Evolutionary conservation across 768 basidiomycete species (phyloP), one percentile per base, ranked within the genome.

Genomic region (Gymnopilus dilepis): DNA sequence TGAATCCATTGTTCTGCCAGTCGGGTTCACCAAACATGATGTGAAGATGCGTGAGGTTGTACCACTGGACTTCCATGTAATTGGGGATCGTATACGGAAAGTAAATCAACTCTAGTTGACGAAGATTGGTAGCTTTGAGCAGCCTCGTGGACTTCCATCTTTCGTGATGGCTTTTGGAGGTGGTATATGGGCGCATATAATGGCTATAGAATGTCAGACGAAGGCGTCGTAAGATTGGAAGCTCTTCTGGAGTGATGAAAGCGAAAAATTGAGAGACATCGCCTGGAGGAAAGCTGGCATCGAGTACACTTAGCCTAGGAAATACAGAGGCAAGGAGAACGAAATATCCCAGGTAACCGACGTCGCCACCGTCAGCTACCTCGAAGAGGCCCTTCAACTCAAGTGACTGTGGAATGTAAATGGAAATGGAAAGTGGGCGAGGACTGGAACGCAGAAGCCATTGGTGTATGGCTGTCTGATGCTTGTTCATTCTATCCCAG

Each of bases 381-480:
- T 6, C 9, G 15, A 33, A 3, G 8, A 45, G 21, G 26, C 8
- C 7, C n/a, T n/a, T n/a, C n/a, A n/a, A n/a, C n/a, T n/a, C n/a
- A n/a, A n/a, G n/a, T n/a, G n/a, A n/a, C n/a, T n/a, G 33, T 7
- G 28, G 19, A 12, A 42, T 34, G 22, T 62, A 50, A 7, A 65
- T 45, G 0, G 64, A 62, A 24, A 65, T 21, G 17, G 64, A 65
- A 2, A 65, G 47, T 21, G 54, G 60, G 40, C 28, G 52, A 3
- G 53, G 15, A 8, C 61, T 54, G 3, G 60, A 50, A n/a, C 61
- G 64, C 11, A 37, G 9, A 15, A 65, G 42, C 64, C 64, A 65
- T 19, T 59, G 34, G 31, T 40, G 19, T 13, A 62, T 33, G 7
- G 60, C 61, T 2, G 19, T 15, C 9, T 56, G 53, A 31, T 62